Conservation (phyloP, 2,329 filamentous ascomycete species). For the Pezizomycotina sp. region DNA sequence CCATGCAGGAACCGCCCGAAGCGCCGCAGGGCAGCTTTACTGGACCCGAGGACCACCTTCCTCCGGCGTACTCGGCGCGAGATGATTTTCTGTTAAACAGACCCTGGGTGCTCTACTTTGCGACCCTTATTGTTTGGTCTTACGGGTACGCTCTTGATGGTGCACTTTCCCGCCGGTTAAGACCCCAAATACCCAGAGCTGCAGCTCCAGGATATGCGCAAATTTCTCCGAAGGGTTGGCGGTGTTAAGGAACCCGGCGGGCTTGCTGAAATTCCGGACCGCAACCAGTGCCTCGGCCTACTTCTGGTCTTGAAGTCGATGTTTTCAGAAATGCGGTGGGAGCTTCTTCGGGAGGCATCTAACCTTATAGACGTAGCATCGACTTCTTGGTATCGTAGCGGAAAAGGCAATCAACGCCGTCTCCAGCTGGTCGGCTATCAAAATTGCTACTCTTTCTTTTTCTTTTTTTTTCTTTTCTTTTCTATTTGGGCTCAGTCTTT, state of each 20-base stretch:
- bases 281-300: constrained; percentile 70
- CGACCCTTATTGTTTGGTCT: constrained; percentile 80
- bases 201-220: constrained; percentile 60
- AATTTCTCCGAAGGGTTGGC: constrained; percentile 57
- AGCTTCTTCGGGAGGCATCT: constrained; percentile 75
- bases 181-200: constrained; percentile 44
- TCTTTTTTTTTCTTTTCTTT: no score
- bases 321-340: constrained; percentile 74
- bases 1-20: constrained; percentile 27
- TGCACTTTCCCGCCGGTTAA: constrained; percentile 38
- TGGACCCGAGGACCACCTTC: no score
- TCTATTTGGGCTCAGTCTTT: no score
- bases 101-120: constrained; percentile 91
- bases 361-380: constrained; percentile 58
- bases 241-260: constrained; percentile 60
- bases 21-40: constrained; percentile 30
- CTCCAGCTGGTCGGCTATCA: no score
- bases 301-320: constrained; percentile 66
- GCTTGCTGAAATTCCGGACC: constrained; percentile 52
- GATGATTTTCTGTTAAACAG: constrained; percentile 82
- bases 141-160: constrained; percentile 88
- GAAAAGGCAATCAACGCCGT: no score
- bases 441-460: no score
- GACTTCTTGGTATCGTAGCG: no score
- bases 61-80: constrained; percentile 55